Evolutionary conservation across 192 early-diverging fungal genomes (phyloP), one percentile per base, ranked within the genome.

Genomic region (Obelidium mucronatum): DNA sequence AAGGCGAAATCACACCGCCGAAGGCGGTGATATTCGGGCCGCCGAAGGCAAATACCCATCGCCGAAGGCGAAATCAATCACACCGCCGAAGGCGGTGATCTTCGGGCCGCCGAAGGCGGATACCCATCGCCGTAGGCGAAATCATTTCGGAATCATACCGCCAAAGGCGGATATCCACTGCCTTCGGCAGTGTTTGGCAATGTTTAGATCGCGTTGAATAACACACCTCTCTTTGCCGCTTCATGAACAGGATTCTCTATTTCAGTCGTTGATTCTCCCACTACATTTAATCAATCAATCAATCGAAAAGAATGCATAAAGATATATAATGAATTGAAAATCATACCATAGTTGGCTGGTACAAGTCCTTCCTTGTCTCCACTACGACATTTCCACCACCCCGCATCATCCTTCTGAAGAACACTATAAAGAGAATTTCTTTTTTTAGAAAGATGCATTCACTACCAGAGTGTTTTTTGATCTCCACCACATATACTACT

Each of bases 211-310:
- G 86, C 86, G 76, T 87, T 85, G 67, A 15, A 67, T 30, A 30
- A 59, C 56, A 59, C 56, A 33, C n/a, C 5, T 13, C 31, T 13
- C 31, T 59, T n/a, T 59, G 8, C 24, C 56, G 3, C 36, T 81
- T 80, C 83, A 55, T 88, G 87, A 28, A 88, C 76, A 6, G 87
- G 87, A 74, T 88, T 88, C 40, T 88, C 87, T 19, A 88, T 80
- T 55, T 76, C 56, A 5, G 79, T 74, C 3, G 83, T 86, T 37
- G 82, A 83, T 59, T 88, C 87, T 30, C 87, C 87, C 17, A 88
- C 86, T 86, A 34, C 6, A 24, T n/a, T n/a, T 28, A 55, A 33
- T 40, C 11, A 52, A 37, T 42, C 19, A 40, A 52, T 48, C 34
- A 31, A 26, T 55, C 17, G 26, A 48, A 54, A 1, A 30, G 67